These are phyloP conservation scores for Cercospora brassicicola DNA, from an alignment of 2,329 filamentous ascomycete genomes.

Conservation along the genomic window DNA sequence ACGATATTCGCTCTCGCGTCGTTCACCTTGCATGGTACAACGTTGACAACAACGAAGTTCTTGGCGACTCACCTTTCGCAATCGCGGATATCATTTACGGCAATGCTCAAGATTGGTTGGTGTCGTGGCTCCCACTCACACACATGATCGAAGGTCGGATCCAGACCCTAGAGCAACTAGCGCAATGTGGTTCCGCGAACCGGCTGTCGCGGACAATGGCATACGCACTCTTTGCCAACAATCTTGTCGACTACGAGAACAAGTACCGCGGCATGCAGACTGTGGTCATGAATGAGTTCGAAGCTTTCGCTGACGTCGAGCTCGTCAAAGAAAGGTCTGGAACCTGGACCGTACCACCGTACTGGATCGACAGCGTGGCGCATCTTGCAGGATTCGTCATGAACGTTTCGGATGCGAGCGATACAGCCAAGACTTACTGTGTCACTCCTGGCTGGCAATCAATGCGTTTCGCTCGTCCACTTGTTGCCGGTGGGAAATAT, in stretches of 20 bases:
- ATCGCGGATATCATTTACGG: slow-evolving; percentile 29
- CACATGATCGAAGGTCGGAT: slow-evolving; percentile 36
- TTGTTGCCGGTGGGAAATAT: slow-evolving; percentile 37
- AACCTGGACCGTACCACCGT: slow-evolving; percentile 23
- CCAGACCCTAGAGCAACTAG: slow-evolving; percentile 31
- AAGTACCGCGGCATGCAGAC: slow-evolving; percentile 21
- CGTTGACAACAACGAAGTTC: slow-evolving; percentile 7
- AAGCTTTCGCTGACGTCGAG: slow-evolving; percentile 32
- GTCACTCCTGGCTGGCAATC: slow-evolving; percentile 40
- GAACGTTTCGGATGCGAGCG: slow-evolving; percentile 42
- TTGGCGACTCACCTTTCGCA: slow-evolving; percentile 24
- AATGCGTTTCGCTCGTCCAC: slow-evolving; percentile 34
- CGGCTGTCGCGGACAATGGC: slow-evolving; percentile 36
- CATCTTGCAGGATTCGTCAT: slow-evolving; percentile 28
- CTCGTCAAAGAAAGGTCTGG: slow-evolving; percentile 19
- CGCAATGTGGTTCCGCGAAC: slow-evolving; percentile 32
- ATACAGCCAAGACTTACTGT: slow-evolving; percentile 38
- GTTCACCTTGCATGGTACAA: slow-evolving; percentile 15
- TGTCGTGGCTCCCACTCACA: slow-evolving; percentile 29
- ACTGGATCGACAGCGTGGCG: slow-evolving; percentile 41
- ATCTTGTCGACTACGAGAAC: slow-evolving; percentile 21
- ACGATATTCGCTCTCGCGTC: background rate
- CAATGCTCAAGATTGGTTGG: slow-evolving; percentile 31
- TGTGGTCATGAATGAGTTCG: slow-evolving; percentile 38
- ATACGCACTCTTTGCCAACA: slow-evolving; percentile 31